These are phyloP conservation scores for Jackrogersella minutella DNA, from an alignment of 495 filamentous ascomycete species.

Conservation along the genomic window DNA sequence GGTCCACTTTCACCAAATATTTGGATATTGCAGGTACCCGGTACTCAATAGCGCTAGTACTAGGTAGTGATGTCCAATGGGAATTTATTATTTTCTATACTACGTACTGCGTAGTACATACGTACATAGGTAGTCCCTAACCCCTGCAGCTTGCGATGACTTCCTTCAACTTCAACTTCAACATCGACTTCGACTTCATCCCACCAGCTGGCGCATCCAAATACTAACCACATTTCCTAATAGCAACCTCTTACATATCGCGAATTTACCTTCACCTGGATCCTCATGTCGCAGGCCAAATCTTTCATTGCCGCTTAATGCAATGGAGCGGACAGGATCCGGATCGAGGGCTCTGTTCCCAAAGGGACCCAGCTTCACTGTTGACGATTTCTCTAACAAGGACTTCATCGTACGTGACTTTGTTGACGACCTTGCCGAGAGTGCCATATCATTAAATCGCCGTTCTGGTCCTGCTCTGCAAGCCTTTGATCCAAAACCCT, in stretches of 20 bases:
- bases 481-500: constrained; percentile 95
- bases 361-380: constrained; percentile 78
- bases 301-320: constrained; percentile 11
- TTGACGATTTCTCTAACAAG: constrained; percentile 87
- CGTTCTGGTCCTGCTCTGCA: constrained; percentile 73
- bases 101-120: no score
- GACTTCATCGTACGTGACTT: constrained; percentile 99
- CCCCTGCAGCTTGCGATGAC: constrained; percentile 9
- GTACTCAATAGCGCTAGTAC: no score
- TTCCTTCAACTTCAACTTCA: constrained; percentile 2
- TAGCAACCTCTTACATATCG: background rate
- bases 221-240: constrained; percentile 8
- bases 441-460: constrained; percentile 74
- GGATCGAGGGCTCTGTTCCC: constrained; percentile 73
- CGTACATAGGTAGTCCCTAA: background rate
- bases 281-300: constrained; percentile 17
- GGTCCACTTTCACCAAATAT: no score
- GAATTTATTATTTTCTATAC: no score
- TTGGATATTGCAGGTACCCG: background rate
- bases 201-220: constrained; percentile 10
- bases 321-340: constrained; percentile 57
- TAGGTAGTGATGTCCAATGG: no score
- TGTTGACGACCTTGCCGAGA: constrained; percentile 90
- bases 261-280: background rate
- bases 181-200: constrained; percentile 6